Base-by-base conservation (phyloP, 768 basidiomycete genomes). In the Astraeus odoratus region DNA sequence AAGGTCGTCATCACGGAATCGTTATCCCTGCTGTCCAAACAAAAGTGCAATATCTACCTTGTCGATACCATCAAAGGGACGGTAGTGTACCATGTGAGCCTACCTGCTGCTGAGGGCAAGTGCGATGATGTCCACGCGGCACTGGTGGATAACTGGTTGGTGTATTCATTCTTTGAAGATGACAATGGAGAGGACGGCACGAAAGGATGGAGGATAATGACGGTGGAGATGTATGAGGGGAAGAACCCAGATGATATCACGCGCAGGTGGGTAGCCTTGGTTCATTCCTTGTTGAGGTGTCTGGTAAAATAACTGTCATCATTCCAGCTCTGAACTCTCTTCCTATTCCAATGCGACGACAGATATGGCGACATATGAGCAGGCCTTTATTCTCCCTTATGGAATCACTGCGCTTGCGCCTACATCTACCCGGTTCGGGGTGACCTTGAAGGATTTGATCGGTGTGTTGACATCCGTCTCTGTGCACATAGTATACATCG, bases 201-300 rank as follows among this genome's bases (percentile, higher is more conserved):
- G 2, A 87, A 85, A 56, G 82, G 87, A 0, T 78, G 83, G 58
- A 72, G 79, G 40, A 64, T 95, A 39, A 82, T 91, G 2, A 83
- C 78, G 15, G 86, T 93, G 3, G 95, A 98, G 66, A 67, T 96
- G 38, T 96, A 93, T 61, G 94, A 98, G 60, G 87, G 89, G 0
- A 53, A 66, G 16, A 66, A 66, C 2, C 59, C 75, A 5, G 85
- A 89, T 57, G 78, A 85, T 27, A 86, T 86, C 63, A 81, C 71
- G 7, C 67, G 67, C 48, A 92, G 87, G 90, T 87, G 46, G 5
- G 79, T 64, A 8, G 20, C 8, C 3, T 20, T 43, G 31, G 39
- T n/a, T 26, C 36, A 13, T 70, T 4, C 67, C 58, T 39, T 9
- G 29, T 30, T 8, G 29, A 35, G n/a, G n/a, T 25, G 9, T 5